These are phyloP conservation scores for Hsuehochloa calcarea DNA, from an alignment of 176 grass and related monocot genomes.

Conservation along the genomic window DNA sequence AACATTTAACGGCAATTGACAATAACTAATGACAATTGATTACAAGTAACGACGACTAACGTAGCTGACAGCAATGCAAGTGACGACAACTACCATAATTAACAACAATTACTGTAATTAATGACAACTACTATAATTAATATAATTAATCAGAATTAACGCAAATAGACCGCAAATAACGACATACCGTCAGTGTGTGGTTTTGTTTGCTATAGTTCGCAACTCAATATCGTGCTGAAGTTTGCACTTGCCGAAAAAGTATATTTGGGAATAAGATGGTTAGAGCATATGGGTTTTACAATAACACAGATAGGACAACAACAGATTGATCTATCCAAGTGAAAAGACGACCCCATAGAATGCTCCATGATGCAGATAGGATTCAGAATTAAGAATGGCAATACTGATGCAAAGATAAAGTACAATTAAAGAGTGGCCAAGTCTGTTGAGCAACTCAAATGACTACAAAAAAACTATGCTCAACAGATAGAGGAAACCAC, in stretches of 20 bases:
- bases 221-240: not conserved
- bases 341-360: not conserved
- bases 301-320: not conserved
- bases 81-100: too few species aligned
- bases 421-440: not conserved
- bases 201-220: not conserved
- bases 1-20: too few species aligned
- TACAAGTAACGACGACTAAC: too few species aligned
- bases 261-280: not conserved
- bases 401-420: not conserved
- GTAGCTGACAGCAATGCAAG: too few species aligned
- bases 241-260: not conserved
- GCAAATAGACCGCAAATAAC: too few species aligned
- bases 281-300: not conserved
- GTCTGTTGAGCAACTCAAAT: conserved; percentile 9
- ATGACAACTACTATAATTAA: too few species aligned
- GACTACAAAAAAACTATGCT: conserved; percentile 10
- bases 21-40: too few species aligned
- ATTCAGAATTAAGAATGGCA: not conserved
- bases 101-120: too few species aligned
- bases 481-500: conserved; percentile 73
- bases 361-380: not conserved
- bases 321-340: not conserved
- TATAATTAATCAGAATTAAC: too few species aligned
- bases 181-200: too few species aligned